These are phyloP conservation scores for Rutstroemia sp. DNA, from an alignment of 2,329 filamentous ascomycete genomes.

Conservation along the genomic window DNA sequence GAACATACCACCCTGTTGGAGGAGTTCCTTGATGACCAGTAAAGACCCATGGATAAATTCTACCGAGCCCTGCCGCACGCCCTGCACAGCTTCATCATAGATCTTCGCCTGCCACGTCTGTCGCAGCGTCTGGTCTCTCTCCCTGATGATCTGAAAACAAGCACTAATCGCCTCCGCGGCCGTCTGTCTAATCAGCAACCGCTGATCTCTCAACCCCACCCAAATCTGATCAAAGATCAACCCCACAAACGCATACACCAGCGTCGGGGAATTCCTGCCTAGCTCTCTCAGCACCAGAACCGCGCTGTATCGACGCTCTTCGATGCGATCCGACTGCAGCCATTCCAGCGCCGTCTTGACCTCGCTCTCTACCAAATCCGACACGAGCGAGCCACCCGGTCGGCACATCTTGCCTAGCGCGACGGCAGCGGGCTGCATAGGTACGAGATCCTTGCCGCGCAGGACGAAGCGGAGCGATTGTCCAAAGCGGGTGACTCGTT, in stretches of 20 bases:
- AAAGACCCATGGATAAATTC: constrained; percentile 93
- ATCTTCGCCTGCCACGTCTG: constrained; percentile 85
- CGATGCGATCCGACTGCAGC: constrained; percentile 89
- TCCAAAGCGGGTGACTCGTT: constrained; percentile 91
- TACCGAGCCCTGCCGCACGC: constrained; percentile 71
- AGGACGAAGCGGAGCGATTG: constrained; percentile 83
- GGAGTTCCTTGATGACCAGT: constrained; percentile 83
- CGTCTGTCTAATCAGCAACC: constrained; percentile 85
- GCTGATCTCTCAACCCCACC: constrained; percentile 83
- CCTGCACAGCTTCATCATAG: constrained; percentile 74
- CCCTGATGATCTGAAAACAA: constrained; percentile 91
- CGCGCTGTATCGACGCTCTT: constrained; percentile 87
- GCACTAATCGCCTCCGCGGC: constrained; percentile 90
- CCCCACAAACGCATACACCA: constrained; percentile 94
- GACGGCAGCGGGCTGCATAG: constrained; percentile 83
- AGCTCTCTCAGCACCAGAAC: constrained; percentile 87
- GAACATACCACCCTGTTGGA: constrained; percentile 96
- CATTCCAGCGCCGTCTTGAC: constrained; percentile 95
- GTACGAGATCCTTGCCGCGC: constrained; percentile 81
- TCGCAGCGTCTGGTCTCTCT: constrained; percentile 83
- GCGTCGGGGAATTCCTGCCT: constrained; percentile 83
- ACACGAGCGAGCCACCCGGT: constrained; percentile 87
- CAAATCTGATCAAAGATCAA: constrained; percentile 94
- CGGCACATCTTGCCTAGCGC: constrained; percentile 86
- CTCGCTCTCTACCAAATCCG: constrained; percentile 92